Base-by-base conservation (phyloP, 345 rosid genomes). In the Brassica juncea region DNA sequence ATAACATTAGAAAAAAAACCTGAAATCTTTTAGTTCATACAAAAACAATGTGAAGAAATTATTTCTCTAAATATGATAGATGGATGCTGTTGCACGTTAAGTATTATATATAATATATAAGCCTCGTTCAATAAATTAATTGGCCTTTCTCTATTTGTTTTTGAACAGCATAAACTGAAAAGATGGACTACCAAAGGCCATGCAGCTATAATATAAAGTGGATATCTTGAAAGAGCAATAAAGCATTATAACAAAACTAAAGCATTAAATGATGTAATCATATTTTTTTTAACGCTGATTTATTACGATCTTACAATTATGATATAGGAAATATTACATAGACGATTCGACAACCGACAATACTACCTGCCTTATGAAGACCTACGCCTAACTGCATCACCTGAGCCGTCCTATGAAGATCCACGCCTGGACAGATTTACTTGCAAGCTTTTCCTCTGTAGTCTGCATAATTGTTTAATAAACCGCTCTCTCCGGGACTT, bases 131-230 rank as follows among this genome's bases (percentile, higher is more conserved):
- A n/a, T 52, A 52, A n/a, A 14, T 52, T 61, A 32, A 61, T 3
- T 47, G 64, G 49, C 11, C n/a, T 64, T 52, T 52, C 21, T n/a
- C 66, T 7, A 5, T 23, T 55, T 64, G 42, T 63, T 31, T 52
- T 57, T 75, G 68, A 74, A 75, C 80, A 80, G 83, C 72, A 66
- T 80, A 21, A 80, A 64, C 6, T 80, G 71, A 80, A 68, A 68
- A 67, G 63, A 60, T 8, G 70, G 52, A 31, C 21, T 25, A 59
- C 58, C 58, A 60, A 49, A 5, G 66, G 60, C 57, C 35, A 49
- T 61, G 74, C 70, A 68, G 77, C 73, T 72, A 42, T 15, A 44
- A 68, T 49, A 60, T 14, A 54, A 15, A 73, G 73, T 35, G 76
- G 70, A 61, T 31, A 34, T 61, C 49, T 21, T 52, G 57, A 52